Evolutionary conservation across 768 basidiomycete genomes (phyloP).

Genomic region (Lactarius indigo): DNA sequence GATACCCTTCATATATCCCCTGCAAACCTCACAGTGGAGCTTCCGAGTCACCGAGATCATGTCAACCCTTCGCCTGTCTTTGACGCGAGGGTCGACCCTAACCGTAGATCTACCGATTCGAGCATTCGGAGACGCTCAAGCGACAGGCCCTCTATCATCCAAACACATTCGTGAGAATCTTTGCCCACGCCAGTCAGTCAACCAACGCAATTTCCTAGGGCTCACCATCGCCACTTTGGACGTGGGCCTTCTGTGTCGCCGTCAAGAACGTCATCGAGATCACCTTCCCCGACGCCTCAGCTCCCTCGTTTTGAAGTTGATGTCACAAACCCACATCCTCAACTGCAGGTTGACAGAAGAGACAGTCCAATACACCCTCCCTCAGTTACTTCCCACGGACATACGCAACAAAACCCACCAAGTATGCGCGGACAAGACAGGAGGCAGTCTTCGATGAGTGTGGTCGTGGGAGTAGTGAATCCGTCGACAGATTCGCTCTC

Average conservation of each 20-base stretch:
- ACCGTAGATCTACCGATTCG: conserved; percentile 2
- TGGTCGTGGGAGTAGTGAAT: background rate
- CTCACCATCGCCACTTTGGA: conserved; percentile 1
- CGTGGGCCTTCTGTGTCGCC: background rate
- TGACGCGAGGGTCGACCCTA: background rate
- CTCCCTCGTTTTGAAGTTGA: background rate
- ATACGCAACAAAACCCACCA: background rate
- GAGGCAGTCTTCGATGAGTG: background rate
- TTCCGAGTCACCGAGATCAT: background rate
- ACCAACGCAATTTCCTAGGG: background rate
- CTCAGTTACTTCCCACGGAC: background rate
- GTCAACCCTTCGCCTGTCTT: background rate
- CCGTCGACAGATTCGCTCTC: conserved; percentile 13
- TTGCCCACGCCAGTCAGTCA: background rate
- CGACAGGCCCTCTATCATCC: conserved; percentile 4
- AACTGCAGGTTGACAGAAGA: background rate
- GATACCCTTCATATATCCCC: background rate
- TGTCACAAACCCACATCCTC: background rate
- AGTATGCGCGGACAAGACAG: background rate
- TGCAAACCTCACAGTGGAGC: background rate
- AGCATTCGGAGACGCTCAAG: conserved; percentile 10
- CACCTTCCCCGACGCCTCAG: background rate
- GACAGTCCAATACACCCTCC: background rate
- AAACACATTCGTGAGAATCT: background rate
- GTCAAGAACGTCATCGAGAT: background rate